Conservation (phyloP, 352 stramenopile genomes). For the Thalassiosira mediterranea region DNA sequence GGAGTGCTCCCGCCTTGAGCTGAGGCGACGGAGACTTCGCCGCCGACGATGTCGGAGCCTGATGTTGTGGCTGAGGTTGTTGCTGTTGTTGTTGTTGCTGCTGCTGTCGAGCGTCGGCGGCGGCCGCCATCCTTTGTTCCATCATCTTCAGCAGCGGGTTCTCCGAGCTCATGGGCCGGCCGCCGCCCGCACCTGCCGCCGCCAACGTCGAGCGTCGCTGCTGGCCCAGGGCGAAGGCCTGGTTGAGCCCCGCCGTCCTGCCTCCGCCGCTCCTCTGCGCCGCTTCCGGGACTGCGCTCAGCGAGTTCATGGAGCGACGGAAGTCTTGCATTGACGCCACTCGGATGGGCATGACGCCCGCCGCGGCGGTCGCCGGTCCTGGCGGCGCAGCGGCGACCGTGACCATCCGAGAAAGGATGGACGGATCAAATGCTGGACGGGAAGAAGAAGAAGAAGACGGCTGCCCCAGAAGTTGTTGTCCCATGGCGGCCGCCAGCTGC, state of each 20-base stretch:
- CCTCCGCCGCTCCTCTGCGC: neutral
- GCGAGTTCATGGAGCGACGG: constrained; percentile 31
- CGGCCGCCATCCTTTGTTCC: constrained; percentile 35
- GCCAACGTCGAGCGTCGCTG: neutral
- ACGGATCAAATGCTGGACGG: constrained; percentile 24
- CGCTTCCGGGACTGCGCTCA: constrained; percentile 20
- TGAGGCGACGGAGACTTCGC: neutral
- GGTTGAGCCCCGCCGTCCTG: constrained; percentile 1
- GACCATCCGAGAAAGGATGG: constrained; percentile 42
- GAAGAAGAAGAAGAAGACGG: no score
- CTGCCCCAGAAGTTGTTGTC: no score
- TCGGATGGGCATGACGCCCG: constrained; percentile 13
- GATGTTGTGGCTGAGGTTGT: no score
- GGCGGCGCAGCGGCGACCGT: neutral
- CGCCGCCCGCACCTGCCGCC: neutral
- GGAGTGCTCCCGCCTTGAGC: no score
- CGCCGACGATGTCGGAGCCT: no score
- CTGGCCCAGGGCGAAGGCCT: neutral
- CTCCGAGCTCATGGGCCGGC: neutral
- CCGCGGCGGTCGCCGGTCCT: neutral
- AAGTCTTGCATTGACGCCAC: constrained; percentile 46
- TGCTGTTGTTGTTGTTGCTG: constrained; percentile 6
- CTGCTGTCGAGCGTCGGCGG: neutral
- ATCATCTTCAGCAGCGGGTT: constrained; percentile 53
- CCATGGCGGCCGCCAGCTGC: no score